Conservation (phyloP, 2,329 filamentous ascomycete species). For the Trichoderma sp. region DNA sequence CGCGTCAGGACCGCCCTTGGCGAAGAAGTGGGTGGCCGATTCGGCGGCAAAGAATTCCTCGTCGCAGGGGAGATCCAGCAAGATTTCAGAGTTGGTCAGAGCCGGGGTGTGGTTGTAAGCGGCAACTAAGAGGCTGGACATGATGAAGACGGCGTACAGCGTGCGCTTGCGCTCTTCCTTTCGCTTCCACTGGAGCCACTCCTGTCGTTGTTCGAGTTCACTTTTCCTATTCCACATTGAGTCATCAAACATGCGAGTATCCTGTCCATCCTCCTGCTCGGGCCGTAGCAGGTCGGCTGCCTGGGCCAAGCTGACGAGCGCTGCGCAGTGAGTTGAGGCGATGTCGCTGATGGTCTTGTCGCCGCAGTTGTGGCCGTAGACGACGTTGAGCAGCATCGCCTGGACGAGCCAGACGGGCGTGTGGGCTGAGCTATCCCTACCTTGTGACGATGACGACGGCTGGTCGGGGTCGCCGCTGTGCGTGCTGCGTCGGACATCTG, state of each 20-base stretch:
- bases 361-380: conserved; percentile 92
- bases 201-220: conserved; percentile 49
- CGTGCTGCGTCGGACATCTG: conserved; percentile 54
- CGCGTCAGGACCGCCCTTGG: conserved; percentile 68
- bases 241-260: conserved; percentile 58
- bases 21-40: conserved; percentile 75
- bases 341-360: conserved; percentile 90
- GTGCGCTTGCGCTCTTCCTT: conserved; percentile 90
- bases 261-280: conserved; percentile 40
- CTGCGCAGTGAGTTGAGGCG: conserved; percentile 86
- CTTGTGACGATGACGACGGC: conserved; percentile 31
- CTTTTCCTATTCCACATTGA: conserved; percentile 45
- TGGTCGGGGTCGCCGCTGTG: conserved; percentile 33
- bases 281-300: conserved; percentile 69
- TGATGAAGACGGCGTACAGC: conserved; percentile 83
- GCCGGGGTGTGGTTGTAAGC: conserved; percentile 91
- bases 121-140: conserved; percentile 86
- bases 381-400: conserved; percentile 92
- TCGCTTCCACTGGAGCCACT: conserved; percentile 84
- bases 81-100: conserved; percentile 90
- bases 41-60: conserved; percentile 88
- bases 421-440: conserved; percentile 61
- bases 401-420: conserved; percentile 95
- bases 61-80: conserved; percentile 84
- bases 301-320: conserved; percentile 84